Evolutionary conservation across 2,329 filamentous ascomycete species (phyloP).

Genomic region (Catunica adiposa): DNA sequence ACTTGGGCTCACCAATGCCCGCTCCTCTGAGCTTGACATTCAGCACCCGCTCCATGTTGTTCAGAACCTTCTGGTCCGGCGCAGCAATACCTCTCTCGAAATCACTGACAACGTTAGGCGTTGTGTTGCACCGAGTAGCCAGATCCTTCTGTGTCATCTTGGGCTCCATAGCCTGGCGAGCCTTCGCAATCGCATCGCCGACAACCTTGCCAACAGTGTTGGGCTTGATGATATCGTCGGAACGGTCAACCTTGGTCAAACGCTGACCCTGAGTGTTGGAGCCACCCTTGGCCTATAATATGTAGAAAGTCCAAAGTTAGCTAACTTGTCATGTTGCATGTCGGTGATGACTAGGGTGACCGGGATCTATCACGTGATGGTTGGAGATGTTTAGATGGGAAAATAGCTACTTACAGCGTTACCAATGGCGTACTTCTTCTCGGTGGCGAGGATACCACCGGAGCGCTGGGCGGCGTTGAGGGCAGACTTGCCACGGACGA

Average conservation of each 20-base stretch:
- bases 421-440: slow-evolving; percentile 74
- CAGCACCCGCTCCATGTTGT: slow-evolving; percentile 64
- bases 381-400: not conserved
- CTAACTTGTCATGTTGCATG: not conserved
- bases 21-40: slow-evolving; percentile 74
- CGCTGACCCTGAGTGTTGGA: slow-evolving; percentile 66
- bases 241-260: slow-evolving; percentile 92
- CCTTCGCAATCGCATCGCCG: slow-evolving; percentile 64
- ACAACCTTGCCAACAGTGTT: slow-evolving; percentile 74
- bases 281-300: slow-evolving; percentile 10
- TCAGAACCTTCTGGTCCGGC: slow-evolving; percentile 72
- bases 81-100: slow-evolving; percentile 67
- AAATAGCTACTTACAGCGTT: slow-evolving; percentile 51
- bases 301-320: slow-evolving; percentile 22
- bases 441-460: slow-evolving; percentile 61
- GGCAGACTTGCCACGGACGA: slow-evolving; percentile 65
- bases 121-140: slow-evolving; percentile 81
- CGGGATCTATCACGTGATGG: not conserved
- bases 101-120: slow-evolving; percentile 59
- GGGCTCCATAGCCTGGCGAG: slow-evolving; percentile 66
- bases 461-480: slow-evolving; percentile 79
- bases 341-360: not conserved
- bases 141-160: slow-evolving; percentile 90
- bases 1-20: slow-evolving; percentile 73
- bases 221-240: slow-evolving; percentile 93